These are phyloP conservation scores for Sodiomyces alkalinus DNA, from an alignment of 2,329 filamentous ascomycete genomes.

Conservation along the genomic window DNA sequence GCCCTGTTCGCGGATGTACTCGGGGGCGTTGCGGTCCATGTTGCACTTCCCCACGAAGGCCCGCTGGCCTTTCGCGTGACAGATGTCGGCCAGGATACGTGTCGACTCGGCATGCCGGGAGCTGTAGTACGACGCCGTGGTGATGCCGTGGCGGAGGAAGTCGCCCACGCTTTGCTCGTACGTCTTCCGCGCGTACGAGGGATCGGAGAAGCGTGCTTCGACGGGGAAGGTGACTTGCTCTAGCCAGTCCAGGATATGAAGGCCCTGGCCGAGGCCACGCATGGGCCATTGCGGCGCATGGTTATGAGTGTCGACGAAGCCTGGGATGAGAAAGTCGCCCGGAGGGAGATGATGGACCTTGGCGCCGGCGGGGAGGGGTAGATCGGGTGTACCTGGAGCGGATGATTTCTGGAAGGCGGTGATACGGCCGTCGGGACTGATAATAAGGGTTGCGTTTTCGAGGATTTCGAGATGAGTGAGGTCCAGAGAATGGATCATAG, in stretches of 20 bases:
- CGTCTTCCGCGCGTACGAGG: conserved; percentile 31
- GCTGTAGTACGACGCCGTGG: conserved; percentile 45
- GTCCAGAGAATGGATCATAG: conserved; percentile 23
- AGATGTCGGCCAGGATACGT: conserved; percentile 38
- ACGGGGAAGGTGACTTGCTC: conserved; percentile 48
- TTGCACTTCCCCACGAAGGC: conserved; percentile 48
- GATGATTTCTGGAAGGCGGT: conserved; percentile 9
- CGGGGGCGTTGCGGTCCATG: conserved; percentile 41
- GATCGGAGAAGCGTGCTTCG: conserved; percentile 44
- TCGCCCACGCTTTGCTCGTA: conserved; percentile 39
- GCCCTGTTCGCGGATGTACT: conserved; percentile 33
- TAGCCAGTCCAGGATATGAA: conserved; percentile 48
- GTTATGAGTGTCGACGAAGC: conserved; percentile 52
- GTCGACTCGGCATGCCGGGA: conserved; percentile 41
- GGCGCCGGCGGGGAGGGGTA: conserved; percentile 5
- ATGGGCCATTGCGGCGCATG: conserved; percentile 45
- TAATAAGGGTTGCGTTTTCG: conserved; percentile 19
- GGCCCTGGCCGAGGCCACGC: conserved; percentile 31
- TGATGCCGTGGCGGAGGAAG: conserved; percentile 46
- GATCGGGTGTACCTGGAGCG: conserved; percentile 2
- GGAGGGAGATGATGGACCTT: conserved; percentile 16
- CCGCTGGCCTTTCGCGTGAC: conserved; percentile 36
- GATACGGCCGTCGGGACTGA: conserved; percentile 12
- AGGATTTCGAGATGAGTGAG: conserved; percentile 20
- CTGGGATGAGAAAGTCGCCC: conserved; percentile 40